A percentile compares a stretch with the other conserved stretches of the same genome.
Evolutionary conservation across 1,284 basidiomycete genomes (phyloP).

Genomic region (Lentinula novae-zelandiae): DNA sequence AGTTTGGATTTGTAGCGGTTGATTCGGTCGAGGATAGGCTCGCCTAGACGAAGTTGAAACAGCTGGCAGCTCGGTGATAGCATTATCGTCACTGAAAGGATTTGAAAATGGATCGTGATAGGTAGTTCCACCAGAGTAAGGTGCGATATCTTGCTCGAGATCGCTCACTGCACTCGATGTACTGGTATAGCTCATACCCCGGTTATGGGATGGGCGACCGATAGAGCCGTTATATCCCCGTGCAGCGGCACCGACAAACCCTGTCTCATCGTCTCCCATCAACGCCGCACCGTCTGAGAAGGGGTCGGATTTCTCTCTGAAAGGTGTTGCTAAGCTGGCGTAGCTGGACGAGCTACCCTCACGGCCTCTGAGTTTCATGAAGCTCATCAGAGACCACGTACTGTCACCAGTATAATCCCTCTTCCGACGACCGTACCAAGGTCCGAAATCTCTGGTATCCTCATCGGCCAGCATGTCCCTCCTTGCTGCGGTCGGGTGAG

Average conservation of each 20-base stretch:
- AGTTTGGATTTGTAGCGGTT: constrained; percentile 27
- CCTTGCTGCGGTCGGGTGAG: constrained; percentile 30
- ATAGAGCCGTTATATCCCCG: constrained; percentile 18
- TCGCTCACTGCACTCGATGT: constrained; percentile 35
- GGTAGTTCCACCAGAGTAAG: not conserved
- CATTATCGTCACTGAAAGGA: constrained; percentile 32
- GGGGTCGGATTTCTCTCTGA: constrained; percentile 50
- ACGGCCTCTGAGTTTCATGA: constrained; percentile 39
- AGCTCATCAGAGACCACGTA: constrained; percentile 52
- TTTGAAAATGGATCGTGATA: constrained; percentile 50
- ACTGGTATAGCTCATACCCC: constrained; percentile 38
- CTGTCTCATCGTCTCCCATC: constrained; percentile 30
- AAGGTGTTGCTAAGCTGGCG: constrained; percentile 23
- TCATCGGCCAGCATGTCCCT: constrained; percentile 77
- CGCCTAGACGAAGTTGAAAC: constrained; percentile 13
- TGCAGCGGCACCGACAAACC: constrained; percentile 23
- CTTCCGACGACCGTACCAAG: constrained; percentile 22
- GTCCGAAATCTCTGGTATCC: constrained; percentile 53
- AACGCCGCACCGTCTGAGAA: constrained; percentile 43
- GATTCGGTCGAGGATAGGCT: constrained; percentile 24
- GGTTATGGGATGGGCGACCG: constrained; percentile 27
- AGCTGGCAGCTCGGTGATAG: constrained; percentile 17
- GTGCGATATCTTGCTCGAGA: constrained; percentile 20
- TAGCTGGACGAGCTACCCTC: constrained; percentile 28
- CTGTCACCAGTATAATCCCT: constrained; percentile 31